phyloP scores from a whole-genome alignment of 352 stramenopile species.

The Phytophthora boehmeriae region DNA sequence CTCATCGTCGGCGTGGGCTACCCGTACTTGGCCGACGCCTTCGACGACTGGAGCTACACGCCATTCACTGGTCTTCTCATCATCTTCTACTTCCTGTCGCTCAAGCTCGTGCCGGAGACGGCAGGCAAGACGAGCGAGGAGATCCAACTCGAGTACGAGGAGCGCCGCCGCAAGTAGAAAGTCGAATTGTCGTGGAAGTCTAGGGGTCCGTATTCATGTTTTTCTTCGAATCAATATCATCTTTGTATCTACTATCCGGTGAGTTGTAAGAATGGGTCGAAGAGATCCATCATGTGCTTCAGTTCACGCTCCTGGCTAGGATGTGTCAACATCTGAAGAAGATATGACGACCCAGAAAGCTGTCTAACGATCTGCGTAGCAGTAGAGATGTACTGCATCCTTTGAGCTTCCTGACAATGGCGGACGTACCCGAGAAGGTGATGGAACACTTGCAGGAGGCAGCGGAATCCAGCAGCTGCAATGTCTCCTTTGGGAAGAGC shows the following conservation, averaged over 20 bases:
- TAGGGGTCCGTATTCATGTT: constrained; percentile 16
- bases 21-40: constrained; percentile 45
- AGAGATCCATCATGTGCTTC: constrained; percentile 46
- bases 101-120: constrained; percentile 41
- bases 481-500: constrained; percentile 38
- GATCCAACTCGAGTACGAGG: constrained; percentile 31
- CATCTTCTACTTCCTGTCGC: constrained; percentile 33
- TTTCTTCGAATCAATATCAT: constrained; percentile 28
- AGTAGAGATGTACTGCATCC: constrained; percentile 39
- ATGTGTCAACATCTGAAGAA: constrained; percentile 58
- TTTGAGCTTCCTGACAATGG: constrained; percentile 44
- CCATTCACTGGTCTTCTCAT: constrained; percentile 34
- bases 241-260: constrained; percentile 23
- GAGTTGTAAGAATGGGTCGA: constrained; percentile 36
- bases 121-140: constrained; percentile 47
- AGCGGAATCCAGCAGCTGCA: constrained; percentile 47
- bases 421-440: constrained; percentile 65
- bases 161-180: constrained; percentile 11
- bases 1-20: constrained; percentile 51
- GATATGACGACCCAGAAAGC: constrained; percentile 66
- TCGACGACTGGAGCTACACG: constrained; percentile 39
- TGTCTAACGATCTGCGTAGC: constrained; percentile 51
- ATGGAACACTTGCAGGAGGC: constrained; percentile 66
- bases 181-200: not conserved
- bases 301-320: constrained; percentile 57